Evolutionary conservation across 768 basidiomycete species (phyloP), one percentile per base, ranked within the genome.

Genomic region (Amanita rimosa): DNA sequence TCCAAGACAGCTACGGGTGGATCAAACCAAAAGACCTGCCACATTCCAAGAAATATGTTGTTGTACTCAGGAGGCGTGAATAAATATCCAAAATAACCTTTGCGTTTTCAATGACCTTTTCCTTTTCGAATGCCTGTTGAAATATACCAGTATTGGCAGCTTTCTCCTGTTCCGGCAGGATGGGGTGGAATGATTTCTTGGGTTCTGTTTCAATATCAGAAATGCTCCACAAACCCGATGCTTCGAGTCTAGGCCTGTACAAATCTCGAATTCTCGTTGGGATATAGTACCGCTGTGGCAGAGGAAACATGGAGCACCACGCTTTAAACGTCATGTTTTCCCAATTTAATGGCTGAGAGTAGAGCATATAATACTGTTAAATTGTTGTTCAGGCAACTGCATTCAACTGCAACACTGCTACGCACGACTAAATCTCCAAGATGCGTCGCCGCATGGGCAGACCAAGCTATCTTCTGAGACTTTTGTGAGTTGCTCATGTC

Each of bases 251-350:
- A 10, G 74, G 67, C 46, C 63, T 71, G 54, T 81, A 75, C 14
- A 70, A 59, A 22, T 73, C 67, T 34, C 85, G 75, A 27, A 89
- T 72, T 14, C 85, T 74, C 4, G 61, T 57, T 0, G 86, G 81
- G 6, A 85, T 75, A 57, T 83, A 91, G 59, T 86, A 90, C 7
- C 78, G 73, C 56, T 85, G 83, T 1, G 85, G 87, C 2, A 83
- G 48, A 11, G 78, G 72, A 47, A 84, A 77, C 54, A 79, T 61
- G 5, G 73, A 71, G 0, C 72, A 75, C 35, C 90, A 63, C 0
- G 70, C 63, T 3, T 73, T 75, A 31, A 72, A 71, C 9, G 74
- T 83, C 49, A 85, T 54, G 8, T 66, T 64, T 49, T 57, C 63
- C 73, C 83, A 90, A 54, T 91, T 91, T 29, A 66, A 68, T 13